Evolutionary conservation across 2,329 filamentous ascomycete genomes (phyloP).

Genomic region (Zymoseptoria tritici): DNA sequence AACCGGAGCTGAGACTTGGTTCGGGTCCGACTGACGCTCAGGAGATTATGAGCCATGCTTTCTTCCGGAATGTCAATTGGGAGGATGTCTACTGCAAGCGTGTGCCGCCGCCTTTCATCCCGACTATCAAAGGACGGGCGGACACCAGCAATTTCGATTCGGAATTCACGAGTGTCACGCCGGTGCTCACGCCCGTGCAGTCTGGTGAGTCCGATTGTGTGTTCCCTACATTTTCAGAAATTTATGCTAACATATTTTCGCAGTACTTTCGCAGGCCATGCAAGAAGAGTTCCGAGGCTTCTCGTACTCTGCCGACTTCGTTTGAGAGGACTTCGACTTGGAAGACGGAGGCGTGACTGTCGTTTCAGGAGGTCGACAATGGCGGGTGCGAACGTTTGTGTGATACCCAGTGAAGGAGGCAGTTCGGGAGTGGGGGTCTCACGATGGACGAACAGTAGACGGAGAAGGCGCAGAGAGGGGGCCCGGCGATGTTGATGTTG

Average conservation of each 20-base stretch:
- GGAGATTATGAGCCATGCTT: constrained; percentile 97
- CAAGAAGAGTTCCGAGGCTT: constrained; percentile 99
- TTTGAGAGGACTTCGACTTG: constrained; percentile 40
- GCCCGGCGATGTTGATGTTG: neutral
- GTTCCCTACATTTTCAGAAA: too few relatives aligned
- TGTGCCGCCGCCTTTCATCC: constrained; percentile 79
- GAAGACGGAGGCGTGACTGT: neutral
- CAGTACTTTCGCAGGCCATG: constrained; percentile 95
- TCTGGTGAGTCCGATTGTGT: constrained; percentile 59
- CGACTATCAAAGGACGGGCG: constrained; percentile 80
- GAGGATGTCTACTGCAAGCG: constrained; percentile 97
- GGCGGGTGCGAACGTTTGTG: neutral
- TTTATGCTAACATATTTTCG: constrained; percentile 17
- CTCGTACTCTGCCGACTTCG: constrained; percentile 91
- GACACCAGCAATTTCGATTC: constrained; percentile 99
- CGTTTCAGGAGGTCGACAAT: neutral
- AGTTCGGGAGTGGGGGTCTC: neutral
- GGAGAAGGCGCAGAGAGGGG: neutral
- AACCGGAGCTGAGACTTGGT: constrained; percentile 86
- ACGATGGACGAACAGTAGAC: neutral
- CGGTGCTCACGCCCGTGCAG: constrained; percentile 92
- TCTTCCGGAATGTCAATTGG: constrained; percentile 97
- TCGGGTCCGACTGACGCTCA: constrained; percentile 95
- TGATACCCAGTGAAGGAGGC: neutral
- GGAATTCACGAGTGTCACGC: constrained; percentile 97